Evolutionary conservation across 1,284 basidiomycete species (phyloP).

Genomic region (Fomitopsis schrenkii): DNA sequence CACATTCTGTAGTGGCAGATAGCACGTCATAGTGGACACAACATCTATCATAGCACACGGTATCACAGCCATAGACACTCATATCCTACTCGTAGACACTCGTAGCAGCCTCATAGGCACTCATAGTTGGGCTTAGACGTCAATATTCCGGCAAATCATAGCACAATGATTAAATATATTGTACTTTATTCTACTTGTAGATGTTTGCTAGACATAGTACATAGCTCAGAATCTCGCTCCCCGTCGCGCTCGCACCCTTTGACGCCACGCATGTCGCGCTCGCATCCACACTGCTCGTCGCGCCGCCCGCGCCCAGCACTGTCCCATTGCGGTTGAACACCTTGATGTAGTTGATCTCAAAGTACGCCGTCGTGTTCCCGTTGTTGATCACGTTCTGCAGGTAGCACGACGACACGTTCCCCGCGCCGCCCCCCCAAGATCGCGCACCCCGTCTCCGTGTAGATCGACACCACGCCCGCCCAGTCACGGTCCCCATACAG

Average conservation of each 20-base stretch:
- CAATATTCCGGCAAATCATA: no score
- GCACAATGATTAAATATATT: no score
- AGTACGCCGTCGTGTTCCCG: conserved; percentile 45
- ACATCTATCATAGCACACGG: no score
- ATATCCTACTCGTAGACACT: no score
- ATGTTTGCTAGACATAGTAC: no score
- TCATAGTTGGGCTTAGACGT: no score
- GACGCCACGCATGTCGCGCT: conserved; percentile 1
- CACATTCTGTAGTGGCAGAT: no score
- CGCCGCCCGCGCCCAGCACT: conserved; percentile 10
- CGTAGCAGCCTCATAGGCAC: no score
- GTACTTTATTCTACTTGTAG: no score
- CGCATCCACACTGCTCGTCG: conserved; percentile 13
- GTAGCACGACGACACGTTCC: conserved; percentile 28
- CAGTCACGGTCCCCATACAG: conserved; percentile 57
- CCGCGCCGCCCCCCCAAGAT: conserved; percentile 25
- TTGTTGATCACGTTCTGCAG: conserved; percentile 48
- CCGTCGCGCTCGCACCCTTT: not conserved
- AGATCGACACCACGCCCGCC: conserved; percentile 41
- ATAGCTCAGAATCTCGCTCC: no score
- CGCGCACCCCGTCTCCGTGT: conserved; percentile 37
- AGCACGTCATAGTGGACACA: no score
- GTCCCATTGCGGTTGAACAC: conserved; percentile 30
- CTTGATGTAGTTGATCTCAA: conserved; percentile 49
- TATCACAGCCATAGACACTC: no score